Evolutionary conservation across 768 basidiomycete species (phyloP).

Genomic region (Leccinum variicolor): DNA sequence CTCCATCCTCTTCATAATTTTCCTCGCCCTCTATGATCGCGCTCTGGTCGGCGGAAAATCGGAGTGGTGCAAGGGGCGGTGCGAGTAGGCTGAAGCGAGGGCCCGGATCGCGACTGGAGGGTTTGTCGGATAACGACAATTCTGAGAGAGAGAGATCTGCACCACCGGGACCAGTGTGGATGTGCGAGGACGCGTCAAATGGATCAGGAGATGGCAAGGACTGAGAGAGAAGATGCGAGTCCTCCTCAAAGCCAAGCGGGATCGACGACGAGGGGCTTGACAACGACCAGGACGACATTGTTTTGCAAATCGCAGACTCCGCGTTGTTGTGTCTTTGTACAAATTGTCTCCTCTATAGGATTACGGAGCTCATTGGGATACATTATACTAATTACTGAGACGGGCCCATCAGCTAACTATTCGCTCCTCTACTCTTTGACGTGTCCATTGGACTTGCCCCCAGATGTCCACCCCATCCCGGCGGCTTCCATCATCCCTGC

Average conservation of each 20-base stretch:
- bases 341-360: not conserved
- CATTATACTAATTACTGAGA: not conserved
- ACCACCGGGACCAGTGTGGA: constrained; percentile 40
- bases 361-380: not conserved
- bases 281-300: constrained; percentile 29
- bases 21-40: constrained; percentile 25
- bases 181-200: constrained; percentile 29
- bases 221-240: constrained; percentile 47
- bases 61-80: constrained; percentile 18
- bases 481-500: constrained; percentile 21
- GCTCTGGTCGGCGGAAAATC: constrained; percentile 24
- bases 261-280: constrained; percentile 31
- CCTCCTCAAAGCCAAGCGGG: constrained; percentile 16
- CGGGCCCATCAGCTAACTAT: not conserved
- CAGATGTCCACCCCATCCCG: constrained; percentile 6
- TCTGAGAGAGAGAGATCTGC: constrained; percentile 59
- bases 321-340: not conserved
- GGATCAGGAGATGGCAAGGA: constrained; percentile 36
- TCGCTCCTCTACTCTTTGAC: constrained; percentile 10
- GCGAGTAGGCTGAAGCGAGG: constrained; percentile 35
- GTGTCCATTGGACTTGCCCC: constrained; percentile 8
- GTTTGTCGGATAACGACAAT: constrained; percentile 42
- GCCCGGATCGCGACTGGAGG: constrained; percentile 19
- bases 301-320: not conserved
- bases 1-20: constrained; percentile 9